Percentiles rank a stretch among this genome's conserved stretches.
Evolutionary conservation across 2,329 filamentous ascomycete species (phyloP).

Genomic region (Microdochium trichocladiopsis): DNA sequence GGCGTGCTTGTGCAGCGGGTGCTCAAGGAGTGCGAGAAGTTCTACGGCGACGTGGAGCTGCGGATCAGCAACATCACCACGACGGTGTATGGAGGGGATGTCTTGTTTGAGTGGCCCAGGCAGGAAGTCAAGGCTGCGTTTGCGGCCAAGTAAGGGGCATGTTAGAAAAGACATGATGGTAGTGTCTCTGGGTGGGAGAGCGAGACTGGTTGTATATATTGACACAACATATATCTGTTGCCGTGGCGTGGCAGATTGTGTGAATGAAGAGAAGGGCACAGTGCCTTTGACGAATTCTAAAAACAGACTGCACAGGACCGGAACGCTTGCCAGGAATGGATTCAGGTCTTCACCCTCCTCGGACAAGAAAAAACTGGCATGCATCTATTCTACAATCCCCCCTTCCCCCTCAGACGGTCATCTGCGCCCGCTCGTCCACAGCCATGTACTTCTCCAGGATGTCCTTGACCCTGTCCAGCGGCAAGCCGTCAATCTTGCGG

Average conservation of each 20-base stretch:
- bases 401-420: not conserved
- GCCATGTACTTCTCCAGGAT: slow-evolving; percentile 33
- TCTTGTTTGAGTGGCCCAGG: slow-evolving; percentile 60
- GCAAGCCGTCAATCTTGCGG: slow-evolving; percentile 39
- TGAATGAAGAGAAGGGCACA: not conserved
- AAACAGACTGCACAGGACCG: too few species aligned
- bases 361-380: too few species aligned
- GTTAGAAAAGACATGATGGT: not conserved
- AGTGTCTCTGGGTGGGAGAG: not conserved
- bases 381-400: not conserved
- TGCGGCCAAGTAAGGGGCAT: slow-evolving; percentile 7
- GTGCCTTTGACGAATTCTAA: not conserved
- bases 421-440: slow-evolving; percentile 1
- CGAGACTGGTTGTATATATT: not conserved
- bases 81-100: slow-evolving; percentile 58
- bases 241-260: not conserved
- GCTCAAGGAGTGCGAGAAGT: slow-evolving; percentile 52
- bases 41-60: slow-evolving; percentile 55
- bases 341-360: too few species aligned
- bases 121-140: slow-evolving; percentile 56
- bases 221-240: not conserved
- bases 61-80: slow-evolving; percentile 53
- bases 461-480: slow-evolving; percentile 35
- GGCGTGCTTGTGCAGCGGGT: slow-evolving; percentile 45
- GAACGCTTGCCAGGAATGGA: too few species aligned